phyloP scores from a whole-genome alignment of 2,329 filamentous ascomycete genomes.

The Paecilomyces fulvus region DNA sequence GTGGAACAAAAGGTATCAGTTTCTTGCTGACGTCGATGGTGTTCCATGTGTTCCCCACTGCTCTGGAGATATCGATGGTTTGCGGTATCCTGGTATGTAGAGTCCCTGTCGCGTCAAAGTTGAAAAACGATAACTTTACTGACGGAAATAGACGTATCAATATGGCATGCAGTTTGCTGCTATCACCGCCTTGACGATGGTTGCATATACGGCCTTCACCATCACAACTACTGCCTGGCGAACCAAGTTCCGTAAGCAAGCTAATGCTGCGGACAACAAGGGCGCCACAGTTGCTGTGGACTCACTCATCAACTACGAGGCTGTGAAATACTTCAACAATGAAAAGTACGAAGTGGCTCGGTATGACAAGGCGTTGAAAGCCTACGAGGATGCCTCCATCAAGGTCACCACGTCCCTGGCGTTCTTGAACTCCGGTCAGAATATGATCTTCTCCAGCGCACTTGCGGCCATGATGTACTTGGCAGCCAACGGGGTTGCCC shows the following conservation, averaged over 20 bases:
- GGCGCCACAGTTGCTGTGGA: conserved; percentile 93
- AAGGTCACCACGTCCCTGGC: conserved; percentile 92
- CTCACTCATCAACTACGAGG: conserved; percentile 96
- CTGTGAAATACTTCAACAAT: conserved; percentile 99
- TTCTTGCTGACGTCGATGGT: conserved; percentile 97
- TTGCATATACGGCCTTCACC: conserved; percentile 90
- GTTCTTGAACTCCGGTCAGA: conserved; percentile 89
- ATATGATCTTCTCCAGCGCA: conserved; percentile 91
- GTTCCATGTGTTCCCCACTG: conserved; percentile 90
- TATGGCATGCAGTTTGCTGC: conserved; percentile 87
- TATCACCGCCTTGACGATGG: conserved; percentile 85
- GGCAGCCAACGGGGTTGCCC: conserved; percentile 79
- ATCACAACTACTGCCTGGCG: conserved; percentile 95
- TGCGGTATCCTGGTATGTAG: conserved; percentile 70
- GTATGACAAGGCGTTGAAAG: conserved; percentile 77
- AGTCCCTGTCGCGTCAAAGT: neutral
- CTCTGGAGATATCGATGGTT: conserved; percentile 87
- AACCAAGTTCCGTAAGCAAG: conserved; percentile 89
- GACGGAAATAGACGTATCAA: conserved; percentile 62
- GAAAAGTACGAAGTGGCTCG: conserved; percentile 87
- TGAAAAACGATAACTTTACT: neutral
- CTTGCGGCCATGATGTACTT: conserved; percentile 98
- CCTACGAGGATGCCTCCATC: conserved; percentile 90
- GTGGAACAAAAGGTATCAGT: conserved; percentile 96
- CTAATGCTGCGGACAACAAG: conserved; percentile 92